These are phyloP conservation scores for Mychonastes homosphaera DNA, from an alignment of 139 green algal species.

Conservation along the genomic window DNA sequence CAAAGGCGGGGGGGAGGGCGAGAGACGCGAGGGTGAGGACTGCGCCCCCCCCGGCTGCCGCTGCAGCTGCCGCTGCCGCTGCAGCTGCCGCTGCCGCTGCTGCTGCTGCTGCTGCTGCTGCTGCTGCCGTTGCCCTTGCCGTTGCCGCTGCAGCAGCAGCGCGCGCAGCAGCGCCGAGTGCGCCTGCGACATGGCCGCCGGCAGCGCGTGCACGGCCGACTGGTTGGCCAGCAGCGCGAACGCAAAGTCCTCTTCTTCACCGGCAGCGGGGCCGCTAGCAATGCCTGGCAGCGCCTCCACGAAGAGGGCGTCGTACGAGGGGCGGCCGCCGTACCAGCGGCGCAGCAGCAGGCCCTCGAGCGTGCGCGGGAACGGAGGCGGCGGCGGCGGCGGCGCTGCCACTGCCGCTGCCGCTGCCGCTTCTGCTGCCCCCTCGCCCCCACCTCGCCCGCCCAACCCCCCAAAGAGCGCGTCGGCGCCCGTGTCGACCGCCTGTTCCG, in stretches of 20 bases:
- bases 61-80: not conserved
- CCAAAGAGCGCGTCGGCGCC: not conserved
- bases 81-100: not conserved
- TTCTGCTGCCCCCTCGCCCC: not conserved
- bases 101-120: not conserved
- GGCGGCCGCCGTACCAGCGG: conserved; percentile 31
- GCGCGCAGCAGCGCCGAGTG: conserved; percentile 33
- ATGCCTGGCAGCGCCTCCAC: conserved; percentile 26
- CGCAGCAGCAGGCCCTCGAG: conserved; percentile 54
- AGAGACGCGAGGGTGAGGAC: too few relatives aligned
- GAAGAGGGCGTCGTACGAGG: conserved; percentile 48
- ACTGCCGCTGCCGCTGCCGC: not conserved
- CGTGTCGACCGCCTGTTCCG: not conserved
- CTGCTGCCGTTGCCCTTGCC: not conserved
- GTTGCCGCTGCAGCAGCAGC: not conserved
- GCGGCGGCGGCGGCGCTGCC: conserved; percentile 10
- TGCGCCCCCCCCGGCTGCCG: not conserved
- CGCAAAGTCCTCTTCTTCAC: not conserved
- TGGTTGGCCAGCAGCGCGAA: conserved; percentile 36
- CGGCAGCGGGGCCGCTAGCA: too few relatives aligned
- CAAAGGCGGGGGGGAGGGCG: too few relatives aligned
- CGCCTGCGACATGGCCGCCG: conserved; percentile 28
- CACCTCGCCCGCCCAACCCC: too few relatives aligned
- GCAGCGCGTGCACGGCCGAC: conserved; percentile 33
- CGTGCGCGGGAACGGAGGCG: conserved; percentile 29